Conservation (phyloP, 257 asterid species). For the Solanum rostratum region DNA sequence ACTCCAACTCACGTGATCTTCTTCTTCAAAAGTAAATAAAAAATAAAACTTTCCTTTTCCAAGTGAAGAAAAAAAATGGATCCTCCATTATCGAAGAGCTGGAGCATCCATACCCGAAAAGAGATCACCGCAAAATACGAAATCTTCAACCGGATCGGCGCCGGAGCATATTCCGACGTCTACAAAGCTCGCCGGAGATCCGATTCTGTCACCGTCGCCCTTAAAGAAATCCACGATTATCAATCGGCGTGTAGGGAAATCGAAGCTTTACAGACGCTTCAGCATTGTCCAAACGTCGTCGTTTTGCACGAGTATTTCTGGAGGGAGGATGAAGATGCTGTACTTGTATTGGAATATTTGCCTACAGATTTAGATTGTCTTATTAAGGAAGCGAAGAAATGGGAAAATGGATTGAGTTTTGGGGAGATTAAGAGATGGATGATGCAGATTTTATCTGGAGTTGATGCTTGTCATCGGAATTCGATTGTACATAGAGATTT, state of each 20-base stretch:
- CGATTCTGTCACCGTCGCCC: constrained; percentile 65
- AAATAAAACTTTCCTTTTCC: background rate
- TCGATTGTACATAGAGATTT: constrained; percentile 81
- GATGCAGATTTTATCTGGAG: constrained; percentile 66
- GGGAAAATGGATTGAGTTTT: constrained; percentile 45
- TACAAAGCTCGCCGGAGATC: constrained; percentile 71
- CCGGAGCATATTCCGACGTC: constrained; percentile 96
- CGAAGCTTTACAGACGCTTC: constrained; percentile 69
- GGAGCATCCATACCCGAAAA: constrained; percentile 92
- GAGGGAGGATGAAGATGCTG: constrained; percentile 89
- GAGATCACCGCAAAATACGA: constrained; percentile 69
- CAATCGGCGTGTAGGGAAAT: constrained; percentile 79
- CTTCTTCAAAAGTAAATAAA: background rate
- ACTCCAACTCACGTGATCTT: constrained; percentile 1
- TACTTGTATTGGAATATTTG: constrained; percentile 81
- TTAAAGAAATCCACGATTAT: constrained; percentile 87
- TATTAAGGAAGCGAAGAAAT: constrained; percentile 47
- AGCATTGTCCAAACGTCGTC: constrained; percentile 59
- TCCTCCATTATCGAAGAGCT: constrained; percentile 52
- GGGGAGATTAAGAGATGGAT: constrained; percentile 87
- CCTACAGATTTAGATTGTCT: constrained; percentile 67
- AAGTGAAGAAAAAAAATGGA: background rate
- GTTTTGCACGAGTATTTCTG: constrained; percentile 71
- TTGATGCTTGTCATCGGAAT: constrained; percentile 75
- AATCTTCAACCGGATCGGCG: constrained; percentile 65